A percentile compares a stretch with the other conserved stretches of the same genome.
phyloP scores from a whole-genome alignment of 352 stramenopile species.

The Globisporangium barbulae region DNA sequence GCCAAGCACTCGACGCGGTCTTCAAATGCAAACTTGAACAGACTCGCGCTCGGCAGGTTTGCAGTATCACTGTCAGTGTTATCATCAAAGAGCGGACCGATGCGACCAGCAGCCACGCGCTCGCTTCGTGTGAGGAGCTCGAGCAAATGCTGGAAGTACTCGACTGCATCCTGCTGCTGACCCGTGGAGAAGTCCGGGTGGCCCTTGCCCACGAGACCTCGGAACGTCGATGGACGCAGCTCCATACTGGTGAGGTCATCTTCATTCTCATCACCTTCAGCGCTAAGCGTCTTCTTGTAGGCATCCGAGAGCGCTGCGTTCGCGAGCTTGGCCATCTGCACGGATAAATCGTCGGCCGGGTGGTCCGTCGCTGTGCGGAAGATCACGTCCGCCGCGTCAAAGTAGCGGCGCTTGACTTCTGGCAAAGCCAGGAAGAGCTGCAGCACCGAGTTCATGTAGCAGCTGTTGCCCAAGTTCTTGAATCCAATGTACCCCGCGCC shows the following conservation, averaged over 20 bases:
- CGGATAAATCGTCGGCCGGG: constrained; percentile 67
- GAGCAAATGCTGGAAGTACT: constrained; percentile 97
- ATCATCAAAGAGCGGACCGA: constrained; percentile 48
- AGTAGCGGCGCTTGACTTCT: constrained; percentile 73
- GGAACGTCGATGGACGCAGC: constrained; percentile 90
- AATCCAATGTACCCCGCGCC: constrained; percentile 94
- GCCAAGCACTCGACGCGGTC: constrained; percentile 77
- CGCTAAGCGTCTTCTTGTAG: constrained; percentile 65
- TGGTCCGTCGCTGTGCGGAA: constrained; percentile 28
- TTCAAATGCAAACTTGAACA: constrained; percentile 94
- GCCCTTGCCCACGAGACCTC: constrained; percentile 91
- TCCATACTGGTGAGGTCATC: constrained; percentile 41
- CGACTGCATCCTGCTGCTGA: constrained; percentile 97
- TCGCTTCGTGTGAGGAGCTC: constrained; percentile 91
- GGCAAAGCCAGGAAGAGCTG: constrained; percentile 91
- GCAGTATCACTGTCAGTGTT: constrained; percentile 26
- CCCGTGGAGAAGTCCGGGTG: constrained; percentile 96
- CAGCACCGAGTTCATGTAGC: constrained; percentile 98
- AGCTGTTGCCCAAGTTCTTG: constrained; percentile 99
- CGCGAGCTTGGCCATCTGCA: constrained; percentile 93
- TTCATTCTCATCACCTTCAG: constrained; percentile 29
- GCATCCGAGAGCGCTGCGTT: constrained; percentile 83
- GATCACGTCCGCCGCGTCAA: constrained; percentile 51
- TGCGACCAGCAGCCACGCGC: constrained; percentile 39
- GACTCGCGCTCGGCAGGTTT: constrained; percentile 60